Conservation (phyloP, 768 basidiomycete species). For the Kwoniella dendrophila region DNA sequence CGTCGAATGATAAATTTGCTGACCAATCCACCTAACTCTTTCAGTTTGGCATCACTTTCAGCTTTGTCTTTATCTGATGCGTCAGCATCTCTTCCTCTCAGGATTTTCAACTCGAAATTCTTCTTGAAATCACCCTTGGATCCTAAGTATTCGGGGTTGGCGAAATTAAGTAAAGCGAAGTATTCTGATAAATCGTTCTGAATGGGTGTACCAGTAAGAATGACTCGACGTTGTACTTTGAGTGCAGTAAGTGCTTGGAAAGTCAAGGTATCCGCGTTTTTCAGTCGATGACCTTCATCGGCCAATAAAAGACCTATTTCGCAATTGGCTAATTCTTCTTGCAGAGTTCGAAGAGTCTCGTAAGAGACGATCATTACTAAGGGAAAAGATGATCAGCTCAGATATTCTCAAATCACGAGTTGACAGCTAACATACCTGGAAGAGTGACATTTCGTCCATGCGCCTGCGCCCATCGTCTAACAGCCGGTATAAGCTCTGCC, state of each 20-base stretch:
- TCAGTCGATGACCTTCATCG: constrained; percentile 94
- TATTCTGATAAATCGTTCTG: constrained; percentile 94
- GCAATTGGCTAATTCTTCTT: constrained; percentile 73
- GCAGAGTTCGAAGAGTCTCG: constrained; percentile 83
- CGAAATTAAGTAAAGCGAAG: constrained; percentile 89
- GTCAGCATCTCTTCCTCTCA: constrained; percentile 84
- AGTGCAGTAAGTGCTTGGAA: constrained; percentile 80
- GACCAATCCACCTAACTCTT: constrained; percentile 82
- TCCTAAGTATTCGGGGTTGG: constrained; percentile 86
- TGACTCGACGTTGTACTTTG: constrained; percentile 85
- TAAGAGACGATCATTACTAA: constrained; percentile 98
- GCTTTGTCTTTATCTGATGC: constrained; percentile 77
- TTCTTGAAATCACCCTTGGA: constrained; percentile 88
- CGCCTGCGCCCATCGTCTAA: constrained; percentile 86
- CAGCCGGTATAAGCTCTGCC: constrained; percentile 72
- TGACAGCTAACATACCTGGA: constrained; percentile 65
- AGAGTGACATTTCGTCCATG: constrained; percentile 85
- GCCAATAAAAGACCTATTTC: constrained; percentile 89
- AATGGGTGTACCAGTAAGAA: constrained; percentile 90
- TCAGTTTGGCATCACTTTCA: constrained; percentile 84
- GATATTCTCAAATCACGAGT: background rate
- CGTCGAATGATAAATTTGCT: constrained; percentile 92
- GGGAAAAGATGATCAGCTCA: background rate
- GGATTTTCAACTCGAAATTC: constrained; percentile 90
- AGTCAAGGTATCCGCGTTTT: constrained; percentile 93